Evolutionary conservation across 2,329 filamentous ascomycete genomes (phyloP).

Genomic region (Aspergillus carbonarius): DNA sequence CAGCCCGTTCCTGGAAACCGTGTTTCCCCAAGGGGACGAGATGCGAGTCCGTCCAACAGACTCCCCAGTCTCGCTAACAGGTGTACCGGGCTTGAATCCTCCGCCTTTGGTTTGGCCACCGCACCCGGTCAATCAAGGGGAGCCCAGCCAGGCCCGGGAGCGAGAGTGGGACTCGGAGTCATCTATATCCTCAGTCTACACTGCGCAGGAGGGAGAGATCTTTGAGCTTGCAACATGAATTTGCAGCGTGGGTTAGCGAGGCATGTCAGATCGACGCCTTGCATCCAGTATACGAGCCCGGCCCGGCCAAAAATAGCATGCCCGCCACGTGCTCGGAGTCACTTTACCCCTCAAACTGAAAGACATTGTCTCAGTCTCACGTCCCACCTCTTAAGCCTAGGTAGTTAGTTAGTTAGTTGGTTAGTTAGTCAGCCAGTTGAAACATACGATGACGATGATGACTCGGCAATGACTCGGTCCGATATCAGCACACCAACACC

Average conservation of each 20-base stretch:
- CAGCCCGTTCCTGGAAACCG: neutral
- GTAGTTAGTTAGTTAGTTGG: too few relatives aligned
- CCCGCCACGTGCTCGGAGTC: too few relatives aligned
- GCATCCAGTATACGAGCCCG: neutral
- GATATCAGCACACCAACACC: too few relatives aligned
- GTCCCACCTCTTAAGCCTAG: too few relatives aligned
- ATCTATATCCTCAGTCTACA: conserved; percentile 27
- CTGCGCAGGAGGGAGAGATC: conserved; percentile 21
- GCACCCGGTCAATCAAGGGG: neutral
- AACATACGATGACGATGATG: too few relatives aligned
- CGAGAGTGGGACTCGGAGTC: conserved; percentile 19
- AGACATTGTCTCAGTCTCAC: too few relatives aligned
- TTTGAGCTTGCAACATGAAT: conserved; percentile 6
- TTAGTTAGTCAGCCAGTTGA: too few relatives aligned
- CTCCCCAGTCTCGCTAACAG: conserved; percentile 5
- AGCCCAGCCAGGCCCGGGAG: neutral
- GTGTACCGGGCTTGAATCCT: neutral
- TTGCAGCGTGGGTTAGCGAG: neutral
- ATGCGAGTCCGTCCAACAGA: neutral
- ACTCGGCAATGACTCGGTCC: too few relatives aligned
- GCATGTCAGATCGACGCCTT: neutral
- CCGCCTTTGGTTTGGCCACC: neutral
- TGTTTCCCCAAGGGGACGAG: neutral
- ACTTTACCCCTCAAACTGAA: too few relatives aligned
- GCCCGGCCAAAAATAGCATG: too few relatives aligned